Percentiles rank a stretch among this genome's conserved stretches.
Evolutionary conservation across 768 basidiomycete species (phyloP).

Genomic region (Hypholoma sublateritium): DNA sequence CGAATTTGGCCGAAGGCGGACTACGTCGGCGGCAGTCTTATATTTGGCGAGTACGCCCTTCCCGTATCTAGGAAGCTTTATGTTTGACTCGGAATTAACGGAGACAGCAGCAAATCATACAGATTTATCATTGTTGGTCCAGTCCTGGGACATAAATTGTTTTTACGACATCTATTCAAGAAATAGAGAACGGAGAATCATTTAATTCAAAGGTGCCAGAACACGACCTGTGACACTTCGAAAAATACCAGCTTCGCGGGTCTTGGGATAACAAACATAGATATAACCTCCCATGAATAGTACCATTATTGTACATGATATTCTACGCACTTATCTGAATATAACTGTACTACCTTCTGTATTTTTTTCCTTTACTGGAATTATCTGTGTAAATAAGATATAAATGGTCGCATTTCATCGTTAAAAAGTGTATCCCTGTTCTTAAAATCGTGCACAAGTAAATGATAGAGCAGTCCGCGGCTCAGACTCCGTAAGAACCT

Average conservation of each 20-base stretch:
- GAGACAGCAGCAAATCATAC: conserved; percentile 20
- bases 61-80: conserved; percentile 26
- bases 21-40: conserved; percentile 40
- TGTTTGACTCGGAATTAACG: background rate
- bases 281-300: conserved; percentile 36
- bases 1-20: conserved; percentile 35
- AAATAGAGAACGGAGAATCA: background rate
- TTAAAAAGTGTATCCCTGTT: conserved; percentile 41
- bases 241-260: background rate
- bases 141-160: conserved; percentile 22
- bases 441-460: too few relatives aligned
- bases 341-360: conserved; percentile 41
- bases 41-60: conserved; percentile 35
- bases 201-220: conserved; percentile 36
- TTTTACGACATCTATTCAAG: background rate
- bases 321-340: conserved; percentile 37
- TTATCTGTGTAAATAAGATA: conserved; percentile 42
- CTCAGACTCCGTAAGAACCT: conserved; percentile 42
- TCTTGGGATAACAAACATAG: background rate
- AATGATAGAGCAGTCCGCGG: conserved; percentile 46
- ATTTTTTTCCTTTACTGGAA: conserved; percentile 41
- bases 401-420: conserved; percentile 29
- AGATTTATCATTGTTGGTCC: conserved; percentile 40
- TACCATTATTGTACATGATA: conserved; percentile 38
- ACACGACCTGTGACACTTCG: conserved; percentile 31